phyloP scores from a whole-genome alignment of 768 basidiomycete species.

The Dioszegia hungarica region DNA sequence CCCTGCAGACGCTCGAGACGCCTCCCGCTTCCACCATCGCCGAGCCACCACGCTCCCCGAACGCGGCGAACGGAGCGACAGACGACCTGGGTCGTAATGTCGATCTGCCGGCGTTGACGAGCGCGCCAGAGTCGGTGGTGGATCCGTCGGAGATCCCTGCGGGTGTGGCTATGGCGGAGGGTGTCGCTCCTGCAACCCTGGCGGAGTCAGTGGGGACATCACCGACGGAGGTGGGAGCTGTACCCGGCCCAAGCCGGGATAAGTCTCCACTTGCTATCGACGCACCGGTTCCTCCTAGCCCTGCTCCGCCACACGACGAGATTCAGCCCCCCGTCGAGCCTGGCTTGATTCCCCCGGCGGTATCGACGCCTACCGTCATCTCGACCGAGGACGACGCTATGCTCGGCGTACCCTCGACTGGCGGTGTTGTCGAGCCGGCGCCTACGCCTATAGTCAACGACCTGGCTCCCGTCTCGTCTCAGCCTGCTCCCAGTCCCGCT shows the following conservation, averaged over 20 bases:
- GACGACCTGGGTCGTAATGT: conserved; percentile 20
- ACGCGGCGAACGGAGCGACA: conserved; percentile 24
- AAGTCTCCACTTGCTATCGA: conserved; percentile 27
- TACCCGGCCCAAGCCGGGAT: background rate
- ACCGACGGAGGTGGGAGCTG: background rate
- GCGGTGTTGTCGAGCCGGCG: background rate
- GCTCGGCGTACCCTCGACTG: background rate
- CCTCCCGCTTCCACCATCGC: conserved; percentile 35
- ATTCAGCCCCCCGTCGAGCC: conserved; percentile 20
- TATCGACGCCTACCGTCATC: conserved; percentile 34
- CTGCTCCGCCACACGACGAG: conserved; percentile 26
- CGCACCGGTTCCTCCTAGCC: conserved; percentile 38
- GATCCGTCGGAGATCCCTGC: conserved; percentile 2
- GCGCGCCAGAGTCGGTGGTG: conserved; percentile 9
- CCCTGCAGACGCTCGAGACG: conserved; percentile 27
- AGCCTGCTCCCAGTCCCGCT: background rate
- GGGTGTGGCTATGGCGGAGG: background rate
- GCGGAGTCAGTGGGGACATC: background rate
- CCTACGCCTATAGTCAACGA: background rate
- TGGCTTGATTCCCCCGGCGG: conserved; percentile 31
- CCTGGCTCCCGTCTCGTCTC: background rate
- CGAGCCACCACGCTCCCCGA: conserved; percentile 39
- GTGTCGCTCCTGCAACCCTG: background rate
- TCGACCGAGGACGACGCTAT: conserved; percentile 16
- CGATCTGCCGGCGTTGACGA: conserved; percentile 2